Evolutionary conservation across 768 basidiomycete genomes (phyloP).

Genomic region (Dendrothele bispora): DNA sequence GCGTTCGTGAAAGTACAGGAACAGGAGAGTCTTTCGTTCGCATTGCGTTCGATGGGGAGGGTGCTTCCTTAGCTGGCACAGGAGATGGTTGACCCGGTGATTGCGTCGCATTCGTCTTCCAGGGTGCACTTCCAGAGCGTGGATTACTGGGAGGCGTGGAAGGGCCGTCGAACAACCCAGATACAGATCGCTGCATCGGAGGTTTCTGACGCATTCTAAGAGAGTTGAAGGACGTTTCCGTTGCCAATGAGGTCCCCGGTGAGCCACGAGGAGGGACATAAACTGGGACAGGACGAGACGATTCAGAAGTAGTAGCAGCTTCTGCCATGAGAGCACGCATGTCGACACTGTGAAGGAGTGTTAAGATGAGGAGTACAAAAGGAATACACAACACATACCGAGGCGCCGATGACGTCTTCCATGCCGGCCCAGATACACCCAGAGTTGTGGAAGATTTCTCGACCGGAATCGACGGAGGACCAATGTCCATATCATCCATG

Average conservation of each 20-base stretch:
- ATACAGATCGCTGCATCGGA: background rate
- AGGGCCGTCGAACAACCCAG: background rate
- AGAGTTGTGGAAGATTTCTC: constrained; percentile 1
- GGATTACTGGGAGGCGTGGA: constrained; percentile 14
- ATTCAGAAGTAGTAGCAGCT: constrained; percentile 35
- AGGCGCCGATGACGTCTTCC: constrained; percentile 51
- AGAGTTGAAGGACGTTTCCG: constrained; percentile 1
- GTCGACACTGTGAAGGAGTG: constrained; percentile 55
- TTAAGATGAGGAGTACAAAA: constrained; percentile 9
- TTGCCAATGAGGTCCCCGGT: constrained; percentile 4
- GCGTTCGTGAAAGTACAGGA: background rate
- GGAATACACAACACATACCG: constrained; percentile 45
- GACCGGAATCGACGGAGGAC: constrained; percentile 13
- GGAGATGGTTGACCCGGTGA: constrained; percentile 11
- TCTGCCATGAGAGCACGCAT: constrained; percentile 89
- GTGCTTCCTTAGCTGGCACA: background rate
- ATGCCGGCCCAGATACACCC: constrained; percentile 32
- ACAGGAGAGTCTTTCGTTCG: background rate
- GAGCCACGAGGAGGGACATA: constrained; percentile 6
- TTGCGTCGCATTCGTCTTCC: constrained; percentile 16
- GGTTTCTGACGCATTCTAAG: background rate
- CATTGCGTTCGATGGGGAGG: background rate
- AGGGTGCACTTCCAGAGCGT: constrained; percentile 14
- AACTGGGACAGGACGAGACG: constrained; percentile 12
- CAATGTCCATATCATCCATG: constrained; percentile 75